Conservation (phyloP, 2,329 filamentous ascomycete species). For the Aspergillus brasiliensis region DNA sequence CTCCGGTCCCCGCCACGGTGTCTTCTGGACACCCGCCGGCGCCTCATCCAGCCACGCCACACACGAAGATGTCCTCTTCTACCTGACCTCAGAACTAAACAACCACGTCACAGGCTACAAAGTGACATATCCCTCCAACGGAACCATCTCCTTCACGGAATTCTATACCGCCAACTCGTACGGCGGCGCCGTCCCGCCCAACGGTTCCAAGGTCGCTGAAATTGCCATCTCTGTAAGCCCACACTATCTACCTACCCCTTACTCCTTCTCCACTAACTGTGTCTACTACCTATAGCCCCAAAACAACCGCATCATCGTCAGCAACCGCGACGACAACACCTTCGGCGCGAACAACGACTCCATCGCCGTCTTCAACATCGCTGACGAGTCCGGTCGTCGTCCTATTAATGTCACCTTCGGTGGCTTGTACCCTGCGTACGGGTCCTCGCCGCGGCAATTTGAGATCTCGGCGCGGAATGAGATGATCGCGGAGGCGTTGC, state of each 20-base stretch:
- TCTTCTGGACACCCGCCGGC: slow-evolving; percentile 49
- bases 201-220: slow-evolving; percentile 17
- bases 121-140: slow-evolving; percentile 13
- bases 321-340: slow-evolving; percentile 19
- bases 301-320: slow-evolving; percentile 18
- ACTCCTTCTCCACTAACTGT: neutral
- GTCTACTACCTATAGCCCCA: slow-evolving; percentile 8
- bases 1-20: slow-evolving; percentile 57
- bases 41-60: neutral
- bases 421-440: slow-evolving; percentile 63
- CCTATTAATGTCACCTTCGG: slow-evolving; percentile 39
- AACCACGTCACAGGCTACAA: slow-evolving; percentile 21
- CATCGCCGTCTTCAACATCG: slow-evolving; percentile 16
- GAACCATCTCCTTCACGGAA: slow-evolving; percentile 14
- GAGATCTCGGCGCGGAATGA: slow-evolving; percentile 62
- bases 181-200: slow-evolving; percentile 8
- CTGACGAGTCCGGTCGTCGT: neutral
- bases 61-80: slow-evolving; percentile 15
- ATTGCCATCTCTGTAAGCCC: slow-evolving; percentile 19
- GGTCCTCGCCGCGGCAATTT: slow-evolving; percentile 65
- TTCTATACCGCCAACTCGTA: slow-evolving; percentile 17
- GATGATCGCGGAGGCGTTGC: slow-evolving; percentile 63
- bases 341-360: slow-evolving; percentile 19
- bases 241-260: neutral
- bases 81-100: slow-evolving; percentile 23